Base-by-base conservation (phyloP, 768 basidiomycete species). In the Coprinopsis strossmayeri region DNA sequence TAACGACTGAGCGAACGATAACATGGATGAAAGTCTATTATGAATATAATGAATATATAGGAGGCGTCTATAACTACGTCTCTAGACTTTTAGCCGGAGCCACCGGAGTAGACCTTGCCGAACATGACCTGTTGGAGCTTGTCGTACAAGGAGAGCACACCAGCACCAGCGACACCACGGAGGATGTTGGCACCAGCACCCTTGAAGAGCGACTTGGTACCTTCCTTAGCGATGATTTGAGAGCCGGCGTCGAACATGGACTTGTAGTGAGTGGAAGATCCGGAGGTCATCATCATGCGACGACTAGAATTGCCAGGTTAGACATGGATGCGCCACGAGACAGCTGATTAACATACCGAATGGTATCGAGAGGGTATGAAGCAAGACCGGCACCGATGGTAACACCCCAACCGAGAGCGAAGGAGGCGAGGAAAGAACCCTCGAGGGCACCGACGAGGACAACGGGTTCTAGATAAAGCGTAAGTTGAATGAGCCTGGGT, bases 261-360 rank as follows among this genome's bases (percentile, higher is more conserved):
- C 80, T 94, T 95, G 86, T 98, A 98, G 84, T 97, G 93, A 53
- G 87, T 82, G 61, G 81, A 80, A 61, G 82, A 86, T 60, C 95
- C 96, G 20, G 95, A 97, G 30, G 96, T 98, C 95, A 98, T 98
- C 96, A 99, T 99, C 96, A 99, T 99, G 60, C 96, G 92, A 86
- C 96, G 94, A 86, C 95, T 94, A 59, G 56, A 64, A 39, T 20
- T 53, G 56, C 42, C 23, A 50, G 15, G 47, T 37, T 37, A 9
- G 12, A 5, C 27, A 37, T 61, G 53, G 45, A 3, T 10, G 50
- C 34, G 35, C 24, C n/a, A n/a, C n/a, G n/a, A n/a, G n/a, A n/a
- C n/a, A n/a, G n/a, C n/a, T n/a, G n/a, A n/a, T n/a, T 3, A 43
- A 69, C 76, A 40, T 59, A 86, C 84, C 87, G 89, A 59, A 92